These are phyloP conservation scores for Mollisiaceae sp. DNA, from an alignment of 2,329 filamentous ascomycete species.

Conservation along the genomic window DNA sequence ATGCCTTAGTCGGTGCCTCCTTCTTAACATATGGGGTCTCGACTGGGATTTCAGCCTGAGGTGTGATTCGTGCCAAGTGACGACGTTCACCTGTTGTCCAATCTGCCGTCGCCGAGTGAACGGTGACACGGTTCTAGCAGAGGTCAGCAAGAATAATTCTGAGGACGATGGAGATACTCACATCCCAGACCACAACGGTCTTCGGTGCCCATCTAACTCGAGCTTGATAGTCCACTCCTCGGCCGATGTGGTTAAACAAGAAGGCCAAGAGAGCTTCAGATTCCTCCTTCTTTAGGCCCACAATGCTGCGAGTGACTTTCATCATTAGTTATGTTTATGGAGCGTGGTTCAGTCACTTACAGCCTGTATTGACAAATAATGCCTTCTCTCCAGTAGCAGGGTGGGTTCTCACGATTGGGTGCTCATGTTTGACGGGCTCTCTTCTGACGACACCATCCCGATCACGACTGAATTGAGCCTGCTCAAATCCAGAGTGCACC, in stretches of 20 bases:
- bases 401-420: constrained; percentile 80
- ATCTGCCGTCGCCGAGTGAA: constrained; percentile 78
- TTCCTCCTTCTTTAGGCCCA: constrained; percentile 85
- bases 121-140: constrained; percentile 72
- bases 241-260: constrained; percentile 73
- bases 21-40: constrained; percentile 60
- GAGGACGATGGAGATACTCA: constrained; percentile 41
- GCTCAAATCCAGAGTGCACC: constrained; percentile 79
- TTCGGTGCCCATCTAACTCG: constrained; percentile 76
- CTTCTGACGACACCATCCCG: constrained; percentile 74
- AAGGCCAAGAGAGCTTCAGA: constrained; percentile 73
- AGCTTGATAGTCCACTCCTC: constrained; percentile 71
- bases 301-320: constrained; percentile 75
- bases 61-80: constrained; percentile 81
- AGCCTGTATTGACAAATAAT: constrained; percentile 79
- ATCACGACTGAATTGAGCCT: constrained; percentile 70
- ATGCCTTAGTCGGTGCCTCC: neutral
- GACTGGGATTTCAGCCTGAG: constrained; percentile 77
- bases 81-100: constrained; percentile 79
- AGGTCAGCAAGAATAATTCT: neutral
- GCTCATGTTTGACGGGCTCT: constrained; percentile 73
- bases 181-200: constrained; percentile 84
- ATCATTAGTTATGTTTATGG: neutral
- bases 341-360: constrained; percentile 51
- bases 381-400: constrained; percentile 81